Evolutionary conservation across 1,284 basidiomycete genomes (phyloP).

Genomic region (Trichosporon coremiiforme): DNA sequence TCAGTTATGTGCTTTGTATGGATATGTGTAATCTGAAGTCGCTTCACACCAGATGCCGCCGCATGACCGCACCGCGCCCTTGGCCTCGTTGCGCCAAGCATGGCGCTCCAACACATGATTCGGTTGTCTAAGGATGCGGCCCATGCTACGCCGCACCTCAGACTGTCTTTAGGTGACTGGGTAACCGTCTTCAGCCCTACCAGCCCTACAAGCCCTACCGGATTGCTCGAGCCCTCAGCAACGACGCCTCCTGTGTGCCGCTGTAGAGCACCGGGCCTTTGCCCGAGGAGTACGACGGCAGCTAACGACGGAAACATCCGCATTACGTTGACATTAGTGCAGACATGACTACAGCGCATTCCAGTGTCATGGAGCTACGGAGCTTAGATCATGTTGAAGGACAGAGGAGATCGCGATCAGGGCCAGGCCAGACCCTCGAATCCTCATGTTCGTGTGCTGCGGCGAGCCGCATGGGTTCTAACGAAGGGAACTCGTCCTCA

Average conservation of each 20-base stretch:
- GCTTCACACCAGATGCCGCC: neutral
- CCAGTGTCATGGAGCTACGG: neutral
- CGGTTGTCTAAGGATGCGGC: neutral
- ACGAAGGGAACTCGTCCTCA: neutral
- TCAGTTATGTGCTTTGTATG: constrained; percentile 3
- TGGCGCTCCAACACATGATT: neutral
- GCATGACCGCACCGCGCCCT: neutral
- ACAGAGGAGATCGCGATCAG: constrained; percentile 15
- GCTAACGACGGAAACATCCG: neutral
- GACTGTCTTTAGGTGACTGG: neutral
- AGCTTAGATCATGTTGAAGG: neutral
- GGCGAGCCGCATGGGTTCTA: neutral
- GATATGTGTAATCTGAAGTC: neutral
- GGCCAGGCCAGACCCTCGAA: neutral
- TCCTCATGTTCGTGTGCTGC: neutral
- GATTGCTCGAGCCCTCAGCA: neutral
- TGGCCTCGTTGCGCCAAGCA: neutral
- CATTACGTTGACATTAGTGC: neutral
- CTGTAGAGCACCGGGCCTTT: neutral
- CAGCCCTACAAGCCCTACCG: neutral
- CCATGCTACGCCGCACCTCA: neutral
- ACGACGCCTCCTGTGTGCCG: no score
- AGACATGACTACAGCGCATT: neutral
- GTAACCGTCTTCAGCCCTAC: neutral
- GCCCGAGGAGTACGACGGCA: neutral